Conservation (phyloP, 1,139 yeast species). For the Ogataea hybrid region DNA sequence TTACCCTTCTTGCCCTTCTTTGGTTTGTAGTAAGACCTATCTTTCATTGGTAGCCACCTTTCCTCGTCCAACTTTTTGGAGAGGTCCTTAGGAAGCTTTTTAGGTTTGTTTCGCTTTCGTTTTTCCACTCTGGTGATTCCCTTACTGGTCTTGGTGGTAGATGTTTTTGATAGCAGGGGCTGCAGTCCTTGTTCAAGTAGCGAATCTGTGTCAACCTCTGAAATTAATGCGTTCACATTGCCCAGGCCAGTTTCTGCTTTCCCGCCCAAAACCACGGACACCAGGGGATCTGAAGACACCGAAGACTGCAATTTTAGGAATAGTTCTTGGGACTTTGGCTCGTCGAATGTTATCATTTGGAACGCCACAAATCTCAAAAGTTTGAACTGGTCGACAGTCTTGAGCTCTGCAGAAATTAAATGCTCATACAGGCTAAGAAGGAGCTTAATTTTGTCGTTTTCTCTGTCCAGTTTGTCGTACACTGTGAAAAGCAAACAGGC, state of each 20-base stretch:
- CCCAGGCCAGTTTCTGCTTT: constrained; percentile 30
- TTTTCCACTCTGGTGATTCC: constrained; percentile 22
- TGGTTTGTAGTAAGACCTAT: constrained; percentile 80
- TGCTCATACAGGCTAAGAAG: constrained; percentile 32
- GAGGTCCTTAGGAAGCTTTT: constrained; percentile 44
- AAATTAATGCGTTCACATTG: constrained; percentile 40
- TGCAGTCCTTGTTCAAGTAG: constrained; percentile 39
- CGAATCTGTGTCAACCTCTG: constrained; percentile 39
- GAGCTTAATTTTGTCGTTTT: constrained; percentile 27
- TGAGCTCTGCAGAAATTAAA: constrained; percentile 28
- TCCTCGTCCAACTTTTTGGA: constrained; percentile 54
- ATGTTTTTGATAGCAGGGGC: constrained; percentile 35
- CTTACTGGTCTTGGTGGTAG: constrained; percentile 2
- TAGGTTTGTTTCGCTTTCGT: constrained; percentile 35
- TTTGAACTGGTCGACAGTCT: constrained; percentile 32
- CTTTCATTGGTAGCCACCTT: constrained; percentile 89
- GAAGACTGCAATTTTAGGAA: constrained; percentile 32
- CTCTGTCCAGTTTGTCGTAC: constrained; percentile 41
- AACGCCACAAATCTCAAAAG: constrained; percentile 50
- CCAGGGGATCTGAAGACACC: constrained; percentile 28
- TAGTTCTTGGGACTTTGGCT: constrained; percentile 34
- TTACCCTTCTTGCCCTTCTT: constrained; percentile 60
- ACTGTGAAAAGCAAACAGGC: constrained; percentile 46
- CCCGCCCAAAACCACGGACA: constrained; percentile 28
- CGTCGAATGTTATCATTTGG: constrained; percentile 40